These are phyloP conservation scores for Ceratocystis lukuohia DNA, from an alignment of 2,329 filamentous ascomycete species.

Conservation along the genomic window DNA sequence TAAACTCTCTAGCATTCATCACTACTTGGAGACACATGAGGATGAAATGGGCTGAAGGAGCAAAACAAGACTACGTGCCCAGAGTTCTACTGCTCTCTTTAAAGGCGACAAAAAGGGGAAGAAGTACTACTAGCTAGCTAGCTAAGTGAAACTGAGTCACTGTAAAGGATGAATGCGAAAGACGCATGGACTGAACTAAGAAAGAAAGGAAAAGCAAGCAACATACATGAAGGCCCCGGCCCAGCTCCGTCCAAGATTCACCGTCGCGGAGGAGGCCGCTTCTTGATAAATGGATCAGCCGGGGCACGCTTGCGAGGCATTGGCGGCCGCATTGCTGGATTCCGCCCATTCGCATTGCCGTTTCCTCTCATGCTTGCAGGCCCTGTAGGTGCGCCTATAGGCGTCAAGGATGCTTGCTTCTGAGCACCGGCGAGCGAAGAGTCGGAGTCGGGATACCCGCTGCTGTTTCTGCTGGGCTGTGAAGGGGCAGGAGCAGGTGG, in stretches of 20 bases:
- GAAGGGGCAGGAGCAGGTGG: conserved; percentile 25
- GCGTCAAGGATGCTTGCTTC: conserved; percentile 13
- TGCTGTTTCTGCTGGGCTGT: conserved; percentile 17
- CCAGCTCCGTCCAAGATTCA: not conserved
- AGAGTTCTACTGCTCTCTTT: not conserved
- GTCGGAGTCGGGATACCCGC: not conserved
- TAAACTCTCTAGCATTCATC: too few species aligned
- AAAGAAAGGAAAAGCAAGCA: not conserved
- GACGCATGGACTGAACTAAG: not conserved
- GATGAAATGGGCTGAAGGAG: too few species aligned
- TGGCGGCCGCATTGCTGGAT: not conserved
- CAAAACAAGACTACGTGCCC: not conserved
- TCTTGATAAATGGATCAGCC: conserved; percentile 35
- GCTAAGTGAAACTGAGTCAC: not conserved
- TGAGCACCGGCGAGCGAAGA: not conserved
- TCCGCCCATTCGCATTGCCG: not conserved
- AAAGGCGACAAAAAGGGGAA: not conserved
- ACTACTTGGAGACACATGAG: too few species aligned
- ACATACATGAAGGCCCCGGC: not conserved
- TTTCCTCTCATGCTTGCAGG: not conserved
- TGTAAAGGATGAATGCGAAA: not conserved
- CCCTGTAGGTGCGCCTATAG: conserved; percentile 21
- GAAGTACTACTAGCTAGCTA: not conserved
- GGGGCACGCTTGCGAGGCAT: conserved; percentile 29
- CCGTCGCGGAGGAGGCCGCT: conserved; percentile 24